phyloP scores from a whole-genome alignment of 2,329 filamentous ascomycete species.

The Xylariaceae sp. region DNA sequence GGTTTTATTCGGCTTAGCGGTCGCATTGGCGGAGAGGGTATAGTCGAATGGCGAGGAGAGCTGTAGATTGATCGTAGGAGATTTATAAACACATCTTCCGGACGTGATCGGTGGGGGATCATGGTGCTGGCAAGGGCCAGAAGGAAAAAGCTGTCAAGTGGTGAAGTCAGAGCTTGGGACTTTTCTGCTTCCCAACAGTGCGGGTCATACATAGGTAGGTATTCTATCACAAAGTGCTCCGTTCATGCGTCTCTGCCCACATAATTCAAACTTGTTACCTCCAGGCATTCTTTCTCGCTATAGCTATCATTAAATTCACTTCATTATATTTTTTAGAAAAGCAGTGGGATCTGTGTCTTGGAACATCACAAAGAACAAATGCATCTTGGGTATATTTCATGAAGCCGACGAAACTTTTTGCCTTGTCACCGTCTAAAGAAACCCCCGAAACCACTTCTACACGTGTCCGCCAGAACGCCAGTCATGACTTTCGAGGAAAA shows the following conservation, averaged over 20 bases:
- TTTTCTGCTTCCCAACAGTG: too few species aligned
- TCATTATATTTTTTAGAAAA: too few species aligned
- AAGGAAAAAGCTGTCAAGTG: too few species aligned
- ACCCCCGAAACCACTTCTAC: constrained; percentile 27
- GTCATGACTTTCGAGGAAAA: too few species aligned
- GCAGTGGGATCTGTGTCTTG: too few species aligned
- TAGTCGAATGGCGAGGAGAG: constrained; percentile 19
- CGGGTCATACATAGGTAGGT: too few species aligned
- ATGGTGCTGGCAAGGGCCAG: too few species aligned
- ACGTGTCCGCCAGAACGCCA: constrained; percentile 12
- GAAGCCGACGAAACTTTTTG: constrained; percentile 24
- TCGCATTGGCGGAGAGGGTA: constrained; percentile 11
- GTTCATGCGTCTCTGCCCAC: too few species aligned
- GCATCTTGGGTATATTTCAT: constrained; percentile 35
- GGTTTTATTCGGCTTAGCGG: constrained; percentile 11
- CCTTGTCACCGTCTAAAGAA: constrained; percentile 27
- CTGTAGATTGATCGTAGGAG: constrained; percentile 24
- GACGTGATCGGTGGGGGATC: constrained; percentile 24
- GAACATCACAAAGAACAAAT: constrained; percentile 32
- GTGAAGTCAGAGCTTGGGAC: too few species aligned
- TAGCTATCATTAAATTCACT: background rate
- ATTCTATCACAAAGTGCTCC: too few species aligned
- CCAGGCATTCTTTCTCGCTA: too few species aligned
- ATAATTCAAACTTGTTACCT: too few species aligned
- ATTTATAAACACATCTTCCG: constrained; percentile 27